A percentile compares a stretch with the other conserved stretches of the same genome.
Evolutionary conservation across 768 basidiomycete species (phyloP).

Genomic region (Mycena belliarum): DNA sequence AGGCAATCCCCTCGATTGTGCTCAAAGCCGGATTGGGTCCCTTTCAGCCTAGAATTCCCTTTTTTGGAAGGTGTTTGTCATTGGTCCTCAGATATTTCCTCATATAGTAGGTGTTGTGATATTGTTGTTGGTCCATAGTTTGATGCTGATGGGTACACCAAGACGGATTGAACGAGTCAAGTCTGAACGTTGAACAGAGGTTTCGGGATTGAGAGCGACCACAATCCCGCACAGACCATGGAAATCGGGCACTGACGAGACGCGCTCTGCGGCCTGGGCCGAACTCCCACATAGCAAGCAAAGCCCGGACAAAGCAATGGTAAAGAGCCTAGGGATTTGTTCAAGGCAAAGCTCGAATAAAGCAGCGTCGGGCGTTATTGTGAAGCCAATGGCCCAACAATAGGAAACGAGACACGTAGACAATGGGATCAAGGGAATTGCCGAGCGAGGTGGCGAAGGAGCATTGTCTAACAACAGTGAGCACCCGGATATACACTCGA

Average conservation of each 20-base stretch:
- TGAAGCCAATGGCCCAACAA: not conserved
- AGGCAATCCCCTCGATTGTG: not conserved
- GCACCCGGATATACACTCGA: not conserved
- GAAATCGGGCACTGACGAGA: not conserved
- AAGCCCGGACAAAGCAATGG: not conserved
- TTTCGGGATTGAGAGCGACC: not conserved
- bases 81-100: not conserved
- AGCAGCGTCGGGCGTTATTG: not conserved
- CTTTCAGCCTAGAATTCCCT: not conserved
- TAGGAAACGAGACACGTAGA: not conserved
- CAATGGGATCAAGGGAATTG: not conserved
- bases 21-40: not conserved
- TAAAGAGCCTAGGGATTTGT: not conserved
- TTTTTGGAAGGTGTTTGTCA: not conserved
- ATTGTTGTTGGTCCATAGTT: not conserved
- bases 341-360: not conserved
- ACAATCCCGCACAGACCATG: not conserved
- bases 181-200: no score
- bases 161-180: no score
- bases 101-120: not conserved
- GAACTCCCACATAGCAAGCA: not conserved
- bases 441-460: not conserved
- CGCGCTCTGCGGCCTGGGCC: not conserved
- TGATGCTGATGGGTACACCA: no score
- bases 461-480: not conserved